Base-by-base conservation (phyloP, 1,284 basidiomycete species). In the Cystobasidium slooffiae region DNA sequence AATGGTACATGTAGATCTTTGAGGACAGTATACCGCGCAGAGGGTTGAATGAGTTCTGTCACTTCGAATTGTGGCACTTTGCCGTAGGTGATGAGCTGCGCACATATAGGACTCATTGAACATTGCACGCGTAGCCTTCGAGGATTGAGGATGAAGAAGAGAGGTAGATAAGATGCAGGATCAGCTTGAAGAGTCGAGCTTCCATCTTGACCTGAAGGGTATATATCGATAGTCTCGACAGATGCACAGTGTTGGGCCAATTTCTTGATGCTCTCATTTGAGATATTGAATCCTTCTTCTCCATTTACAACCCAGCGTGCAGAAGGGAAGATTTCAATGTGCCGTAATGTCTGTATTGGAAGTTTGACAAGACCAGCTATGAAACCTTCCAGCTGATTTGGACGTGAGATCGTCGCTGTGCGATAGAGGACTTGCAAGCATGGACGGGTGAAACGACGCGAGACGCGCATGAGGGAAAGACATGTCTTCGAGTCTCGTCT, bases 261-360 rank as follows among this genome's bases (percentile, higher is more conserved):
- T 41, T 41, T 52, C 24, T 41, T 31, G 7, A 66, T 66, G 39
- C 64, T 53, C 39, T 46, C 24, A 24, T 18, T 16, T 6, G 47
- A 12, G 51, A 66, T 43, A 22, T 66, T 14, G 16, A 66, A 66
- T 31, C 64, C 64, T 66, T 66, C 64, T 66, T 66, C 64, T 12
- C 64, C 64, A 31, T 66, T 66, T 14, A 66, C 64, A 12, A 66
- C 64, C 64, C 64, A 66, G 7, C 64, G 47, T 1, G 64, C 64
- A 52, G 64, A 66, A 16, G 64, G 64, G 49, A 66, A 66, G 47
- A 66, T 66, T 47, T 66, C 64, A 20, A 66, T 66, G 64, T 66
- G 64, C n/a, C 43, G 31, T n/a, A 66, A 31, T 9, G 64, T 66
- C 16, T 18, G 31, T 16, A 52, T 6, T 6, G 64, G 64, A 4